These are phyloP conservation scores for Lizanozyma gosingica DNA, from an alignment of 1,139 yeast species.

Conservation along the genomic window DNA sequence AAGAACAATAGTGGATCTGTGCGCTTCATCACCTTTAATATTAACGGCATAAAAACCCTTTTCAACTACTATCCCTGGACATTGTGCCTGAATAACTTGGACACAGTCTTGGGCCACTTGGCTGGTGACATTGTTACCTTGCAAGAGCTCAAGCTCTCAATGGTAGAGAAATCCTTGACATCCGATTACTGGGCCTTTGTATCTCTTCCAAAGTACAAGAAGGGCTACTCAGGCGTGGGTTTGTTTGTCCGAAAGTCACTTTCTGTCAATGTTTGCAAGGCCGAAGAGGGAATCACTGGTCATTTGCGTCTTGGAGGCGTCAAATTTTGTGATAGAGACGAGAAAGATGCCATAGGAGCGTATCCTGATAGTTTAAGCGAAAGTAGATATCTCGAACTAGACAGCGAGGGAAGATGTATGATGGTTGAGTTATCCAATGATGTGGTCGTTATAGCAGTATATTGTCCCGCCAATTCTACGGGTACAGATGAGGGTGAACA, in stretches of 20 bases:
- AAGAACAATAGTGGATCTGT: conserved; percentile 8
- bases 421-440: conserved; percentile 61
- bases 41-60: conserved; percentile 75
- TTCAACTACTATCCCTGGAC: conserved; percentile 83
- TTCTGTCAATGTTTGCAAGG: conserved; percentile 41
- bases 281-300: conserved; percentile 92
- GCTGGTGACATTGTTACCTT: conserved; percentile 72
- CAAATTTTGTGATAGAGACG: conserved; percentile 2
- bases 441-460: conserved; percentile 63
- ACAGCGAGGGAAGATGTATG: conserved; percentile 78
- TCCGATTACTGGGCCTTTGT: conserved; percentile 56
- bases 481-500: conserved; percentile 62
- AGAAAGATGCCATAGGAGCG: conserved; percentile 54
- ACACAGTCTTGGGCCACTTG: conserved; percentile 42
- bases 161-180: conserved; percentile 25
- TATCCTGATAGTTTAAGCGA: conserved; percentile 41
- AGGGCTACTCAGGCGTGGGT: conserved; percentile 92
- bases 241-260: conserved; percentile 44
- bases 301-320: conserved; percentile 19
- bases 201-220: conserved; percentile 54
- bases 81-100: conserved; percentile 35
- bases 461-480: conserved; percentile 88
- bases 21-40: conserved; percentile 67
- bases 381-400: conserved; percentile 41
- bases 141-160: conserved; percentile 75